These are phyloP conservation scores for Melastoma malabathricum DNA, from an alignment of 345 rosid genomes.

Conservation along the genomic window DNA sequence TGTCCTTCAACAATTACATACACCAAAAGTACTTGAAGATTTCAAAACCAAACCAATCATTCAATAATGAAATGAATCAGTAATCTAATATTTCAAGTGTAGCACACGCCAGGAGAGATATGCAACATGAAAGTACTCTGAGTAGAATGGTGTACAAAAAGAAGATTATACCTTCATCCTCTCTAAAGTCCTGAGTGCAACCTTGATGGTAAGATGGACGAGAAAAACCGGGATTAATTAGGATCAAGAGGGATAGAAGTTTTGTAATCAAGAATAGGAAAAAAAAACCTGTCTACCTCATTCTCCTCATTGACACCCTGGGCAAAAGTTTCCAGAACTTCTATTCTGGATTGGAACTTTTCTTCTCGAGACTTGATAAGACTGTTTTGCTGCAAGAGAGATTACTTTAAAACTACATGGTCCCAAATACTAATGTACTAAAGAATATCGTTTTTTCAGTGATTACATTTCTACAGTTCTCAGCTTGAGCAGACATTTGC, in stretches of 20 bases:
- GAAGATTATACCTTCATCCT: constrained; percentile 7
- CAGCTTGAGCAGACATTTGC: constrained; percentile 58
- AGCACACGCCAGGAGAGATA: background rate
- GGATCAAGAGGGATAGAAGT: background rate
- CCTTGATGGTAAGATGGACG: constrained; percentile 17
- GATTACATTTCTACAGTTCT: constrained; percentile 59
- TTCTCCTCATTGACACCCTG: constrained; percentile 65
- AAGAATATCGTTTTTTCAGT: constrained; percentile 8
- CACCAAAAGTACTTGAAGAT: too few species aligned
- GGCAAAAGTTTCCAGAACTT: constrained; percentile 64
- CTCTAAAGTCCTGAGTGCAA: constrained; percentile 29
- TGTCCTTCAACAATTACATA: too few species aligned
- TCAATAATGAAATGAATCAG: too few species aligned
- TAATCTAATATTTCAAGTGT: too few species aligned
- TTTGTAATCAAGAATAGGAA: background rate
- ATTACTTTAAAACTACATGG: constrained; percentile 12
- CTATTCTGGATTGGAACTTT: constrained; percentile 61
- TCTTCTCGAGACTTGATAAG: constrained; percentile 51
- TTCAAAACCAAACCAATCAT: too few species aligned
- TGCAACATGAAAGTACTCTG: background rate
- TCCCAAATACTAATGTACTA: constrained; percentile 4
- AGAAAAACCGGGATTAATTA: constrained; percentile 3
- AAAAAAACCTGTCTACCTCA: constrained; percentile 30
- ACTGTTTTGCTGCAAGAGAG: constrained; percentile 56
- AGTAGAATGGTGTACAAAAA: background rate